phyloP scores from a whole-genome alignment of 305 asterid species.

The Ilex paraguariensis region DNA sequence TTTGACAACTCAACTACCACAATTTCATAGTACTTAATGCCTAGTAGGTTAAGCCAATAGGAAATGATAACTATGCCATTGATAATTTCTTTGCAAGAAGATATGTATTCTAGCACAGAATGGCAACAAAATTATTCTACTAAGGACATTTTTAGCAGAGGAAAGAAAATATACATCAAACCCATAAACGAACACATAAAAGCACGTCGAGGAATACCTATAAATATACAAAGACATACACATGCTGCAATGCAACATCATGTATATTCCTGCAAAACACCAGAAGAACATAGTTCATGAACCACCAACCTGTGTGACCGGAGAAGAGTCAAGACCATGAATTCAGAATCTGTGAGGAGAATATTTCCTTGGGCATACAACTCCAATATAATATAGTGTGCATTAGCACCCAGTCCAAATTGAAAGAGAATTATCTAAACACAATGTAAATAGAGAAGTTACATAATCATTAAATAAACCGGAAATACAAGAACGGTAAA shows the following conservation, averaged over 20 bases:
- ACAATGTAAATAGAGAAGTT: slow-evolving; percentile 8
- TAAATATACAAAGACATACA: too few relatives aligned
- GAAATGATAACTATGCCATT: too few relatives aligned
- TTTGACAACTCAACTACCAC: too few relatives aligned
- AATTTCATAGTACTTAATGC: too few relatives aligned
- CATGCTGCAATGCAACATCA: background rate
- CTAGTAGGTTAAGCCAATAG: too few relatives aligned
- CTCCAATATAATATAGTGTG: slow-evolving; percentile 89
- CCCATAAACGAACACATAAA: background rate
- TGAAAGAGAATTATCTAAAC: slow-evolving; percentile 84
- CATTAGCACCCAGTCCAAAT: slow-evolving; percentile 85
- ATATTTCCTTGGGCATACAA: slow-evolving; percentile 98
- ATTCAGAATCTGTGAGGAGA: slow-evolving; percentile 83
- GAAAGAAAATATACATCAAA: too few relatives aligned
- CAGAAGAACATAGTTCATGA: background rate
- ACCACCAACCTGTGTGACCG: slow-evolving; percentile 87
- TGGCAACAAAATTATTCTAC: too few relatives aligned
- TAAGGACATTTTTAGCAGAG: background rate
- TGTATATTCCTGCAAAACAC: background rate
- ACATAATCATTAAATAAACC: background rate
- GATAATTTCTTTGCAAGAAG: too few relatives aligned
- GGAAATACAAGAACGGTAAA: background rate
- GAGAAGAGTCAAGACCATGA: slow-evolving; percentile 86
- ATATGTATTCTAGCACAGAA: too few relatives aligned
- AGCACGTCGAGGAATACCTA: background rate